Evolutionary conservation across 2,329 filamentous ascomycete species (phyloP), one percentile per base, ranked within the genome.

Genomic region (Calonectria leucothoes): DNA sequence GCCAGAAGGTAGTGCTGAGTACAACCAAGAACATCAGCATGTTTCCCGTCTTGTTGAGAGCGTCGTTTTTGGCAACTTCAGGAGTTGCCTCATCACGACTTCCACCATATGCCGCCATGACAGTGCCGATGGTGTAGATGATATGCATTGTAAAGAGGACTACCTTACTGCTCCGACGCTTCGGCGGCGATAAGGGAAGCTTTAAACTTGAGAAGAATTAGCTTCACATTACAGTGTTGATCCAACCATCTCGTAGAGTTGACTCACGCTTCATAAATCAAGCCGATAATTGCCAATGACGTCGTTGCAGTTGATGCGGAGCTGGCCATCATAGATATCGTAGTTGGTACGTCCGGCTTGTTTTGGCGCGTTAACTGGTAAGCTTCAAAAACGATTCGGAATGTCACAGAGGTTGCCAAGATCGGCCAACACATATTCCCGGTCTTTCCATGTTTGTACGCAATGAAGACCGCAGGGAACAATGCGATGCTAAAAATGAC

Each of bases 391-490:
- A 76, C 55, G 35, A 81, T 76, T 27, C 76, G 75, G 17, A 76
- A 72, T 3, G 29, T 39, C 29, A 79, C 79, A 49, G 76, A 77
- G 6, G 73, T 75, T 1, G 78, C 39, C 5, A 79, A 76, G 11
- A 82, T 80, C 5, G 79, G 78, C 80, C 80, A 82, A 69, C 79
- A 81, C n/a, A 80, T 76, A 75, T 81, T 81, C n/a, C 80, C 80
- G 1, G 75, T 70, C 37, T 81, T 82, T 4, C 80, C 80, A 67
- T 81, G 80, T 27, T 80, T 80, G 23, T 57, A 69, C 12, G 70
- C 42, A n/a, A 72, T 69, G 35, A 55, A 69, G 1, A 65, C 3
- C 6, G 33, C 42, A 12, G 70, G 57, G 6, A 65, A 27, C 4
- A 69, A 33, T 14, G 69, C 23, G 7, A 25, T 15, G 20, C 55